Conservation (phyloP, 164 flowering plant species). For the Magnolia officinalis region DNA sequence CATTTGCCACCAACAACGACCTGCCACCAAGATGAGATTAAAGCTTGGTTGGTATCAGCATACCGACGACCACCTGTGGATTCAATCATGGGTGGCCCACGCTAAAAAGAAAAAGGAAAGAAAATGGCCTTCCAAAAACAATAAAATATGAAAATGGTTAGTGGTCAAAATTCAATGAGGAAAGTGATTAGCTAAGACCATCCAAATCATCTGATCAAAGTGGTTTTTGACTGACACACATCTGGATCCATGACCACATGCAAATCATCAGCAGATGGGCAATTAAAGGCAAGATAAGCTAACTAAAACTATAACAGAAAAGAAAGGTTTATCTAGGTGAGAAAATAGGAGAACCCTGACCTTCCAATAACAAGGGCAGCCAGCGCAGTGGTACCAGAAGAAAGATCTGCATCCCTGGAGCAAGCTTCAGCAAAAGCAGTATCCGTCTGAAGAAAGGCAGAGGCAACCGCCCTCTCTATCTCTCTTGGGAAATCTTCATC, state of each 20-base stretch:
- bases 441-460: constrained; percentile 88
- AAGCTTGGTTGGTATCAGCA: neutral
- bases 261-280: neutral
- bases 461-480: constrained; percentile 63
- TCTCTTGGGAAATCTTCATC: constrained; percentile 75
- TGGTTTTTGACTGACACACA: too few species aligned
- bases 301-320: neutral
- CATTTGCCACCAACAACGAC: constrained; percentile 86
- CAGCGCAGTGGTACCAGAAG: constrained; percentile 96
- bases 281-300: neutral
- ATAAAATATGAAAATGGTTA: too few species aligned
- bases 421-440: constrained; percentile 88
- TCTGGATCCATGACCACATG: neutral
- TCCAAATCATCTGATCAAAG: neutral
- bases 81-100: neutral
- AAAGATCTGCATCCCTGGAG: constrained; percentile 61
- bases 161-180: neutral
- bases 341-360: constrained; percentile 28
- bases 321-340: neutral
- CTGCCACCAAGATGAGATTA: constrained; percentile 33
- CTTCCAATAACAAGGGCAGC: constrained; percentile 87
- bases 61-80: neutral
- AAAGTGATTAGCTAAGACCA: neutral
- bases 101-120: too few species aligned
- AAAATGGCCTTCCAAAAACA: too few species aligned